Evolutionary conservation across 225 moss, liverwort and hornwort genomes (phyloP).

Genomic region (Bryoerythrophyllum caledonicum): DNA sequence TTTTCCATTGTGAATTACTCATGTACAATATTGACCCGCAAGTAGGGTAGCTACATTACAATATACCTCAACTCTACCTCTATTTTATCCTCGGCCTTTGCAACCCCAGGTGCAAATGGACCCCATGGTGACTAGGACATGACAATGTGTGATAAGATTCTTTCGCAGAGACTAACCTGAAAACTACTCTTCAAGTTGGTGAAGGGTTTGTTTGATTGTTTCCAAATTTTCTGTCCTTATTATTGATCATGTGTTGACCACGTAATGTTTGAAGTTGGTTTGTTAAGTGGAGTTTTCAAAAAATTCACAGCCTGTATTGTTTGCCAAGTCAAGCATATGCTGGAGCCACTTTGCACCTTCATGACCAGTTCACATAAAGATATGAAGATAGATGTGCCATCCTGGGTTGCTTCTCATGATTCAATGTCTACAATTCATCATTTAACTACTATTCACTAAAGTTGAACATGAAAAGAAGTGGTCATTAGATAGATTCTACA

Average conservation of each 20-base stretch:
- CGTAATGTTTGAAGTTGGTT: background rate
- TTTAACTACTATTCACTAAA: background rate
- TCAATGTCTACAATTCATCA: too few relatives aligned
- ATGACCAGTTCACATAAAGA: background rate
- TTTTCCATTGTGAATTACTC: too few relatives aligned
- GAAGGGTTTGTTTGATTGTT: background rate
- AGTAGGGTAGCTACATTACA: too few relatives aligned
- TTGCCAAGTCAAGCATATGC: constrained; percentile 17
- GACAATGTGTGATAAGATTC: background rate
- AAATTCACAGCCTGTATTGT: background rate
- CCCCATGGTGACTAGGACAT: too few relatives aligned
- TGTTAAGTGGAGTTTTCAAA: background rate
- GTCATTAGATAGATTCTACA: too few relatives aligned
- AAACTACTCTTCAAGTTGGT: background rate
- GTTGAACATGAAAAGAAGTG: background rate
- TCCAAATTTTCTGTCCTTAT: background rate
- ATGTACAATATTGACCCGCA: too few relatives aligned
- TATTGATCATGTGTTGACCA: background rate
- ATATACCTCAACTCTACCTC: too few relatives aligned
- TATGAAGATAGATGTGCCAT: background rate
- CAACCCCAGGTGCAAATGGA: too few relatives aligned
- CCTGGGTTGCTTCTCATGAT: background rate
- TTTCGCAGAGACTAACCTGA: background rate
- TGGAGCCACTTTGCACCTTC: background rate
- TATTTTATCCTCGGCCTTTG: too few relatives aligned